These are phyloP conservation scores for Dichotomopilus funicola DNA, from an alignment of 2,329 filamentous ascomycete genomes.

Conservation along the genomic window DNA sequence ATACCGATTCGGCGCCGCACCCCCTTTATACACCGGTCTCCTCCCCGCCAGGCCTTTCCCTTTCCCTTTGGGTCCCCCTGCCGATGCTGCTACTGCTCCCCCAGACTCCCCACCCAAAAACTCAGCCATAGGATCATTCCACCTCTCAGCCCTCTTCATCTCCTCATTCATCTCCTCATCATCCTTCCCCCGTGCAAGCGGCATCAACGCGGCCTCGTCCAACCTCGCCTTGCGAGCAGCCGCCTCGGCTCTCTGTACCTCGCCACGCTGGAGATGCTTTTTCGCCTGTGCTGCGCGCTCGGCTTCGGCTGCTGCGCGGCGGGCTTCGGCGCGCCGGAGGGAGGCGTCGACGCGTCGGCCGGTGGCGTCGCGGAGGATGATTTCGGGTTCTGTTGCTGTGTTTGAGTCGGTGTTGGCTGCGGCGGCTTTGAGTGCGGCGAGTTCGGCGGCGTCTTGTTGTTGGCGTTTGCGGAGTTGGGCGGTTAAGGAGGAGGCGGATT, in stretches of 20 bases:
- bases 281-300: slow-evolving; percentile 63
- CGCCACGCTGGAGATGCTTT: slow-evolving; percentile 68
- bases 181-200: slow-evolving; percentile 71
- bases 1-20: slow-evolving; percentile 84
- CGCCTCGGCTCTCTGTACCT: slow-evolving; percentile 70
- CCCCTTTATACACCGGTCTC: slow-evolving; percentile 69
- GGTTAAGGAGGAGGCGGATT: slow-evolving; percentile 73
- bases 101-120: slow-evolving; percentile 51
- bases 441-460: slow-evolving; percentile 28
- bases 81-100: slow-evolving; percentile 13
- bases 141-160: slow-evolving; percentile 66
- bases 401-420: slow-evolving; percentile 7
- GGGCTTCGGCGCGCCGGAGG: slow-evolving; percentile 81
- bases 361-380: slow-evolving; percentile 90
- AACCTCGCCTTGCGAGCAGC: slow-evolving; percentile 60
- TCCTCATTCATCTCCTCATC: slow-evolving; percentile 82
- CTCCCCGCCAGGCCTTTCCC: slow-evolving; percentile 28
- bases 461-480: slow-evolving; percentile 57
- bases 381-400: slow-evolving; percentile 32
- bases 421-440: slow-evolving; percentile 20
- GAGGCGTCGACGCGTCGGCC: slow-evolving; percentile 90
- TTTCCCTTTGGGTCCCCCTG: background rate
- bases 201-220: slow-evolving; percentile 75
- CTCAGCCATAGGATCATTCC: slow-evolving; percentile 89
- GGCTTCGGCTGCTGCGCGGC: slow-evolving; percentile 57